Base-by-base conservation (phyloP, 108 stramenopile genomes). In the Cylindrotheca fusiformis region DNA sequence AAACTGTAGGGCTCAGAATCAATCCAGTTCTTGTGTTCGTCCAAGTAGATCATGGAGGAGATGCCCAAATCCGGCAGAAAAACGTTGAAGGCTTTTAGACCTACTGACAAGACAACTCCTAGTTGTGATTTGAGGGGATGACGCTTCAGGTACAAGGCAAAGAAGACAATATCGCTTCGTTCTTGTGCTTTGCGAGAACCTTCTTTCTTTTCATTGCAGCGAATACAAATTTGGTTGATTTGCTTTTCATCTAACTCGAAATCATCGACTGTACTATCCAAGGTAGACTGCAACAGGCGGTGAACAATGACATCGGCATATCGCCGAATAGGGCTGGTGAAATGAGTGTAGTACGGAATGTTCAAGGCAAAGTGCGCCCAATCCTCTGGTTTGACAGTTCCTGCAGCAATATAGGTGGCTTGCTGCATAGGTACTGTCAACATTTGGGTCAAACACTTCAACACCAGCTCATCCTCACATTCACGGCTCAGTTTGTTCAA, bases 301-400 rank as follows among this genome's bases (percentile, higher is more conserved):
- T 97, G 97, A 10, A 95, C 98, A 57, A 97, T 80, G 4, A 97
- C 90, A 74, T 99, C 98, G 0, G 98, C 90, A 67, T 99, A 99
- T 36, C 97, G 82, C 2, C 97, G 80, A 64, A 97, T 97, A 2
- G 97, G 98, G 32, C 79, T 82, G 24, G 97, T 97, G 67, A 99
- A 99, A 68, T 99, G 98, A 1, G 98, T 99, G 71, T 99, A 99
- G 77, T 94, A 96, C 0, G 97, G 97, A 53, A 99, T 99, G 67
- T 95, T 93, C 51, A 99, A 72, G 3, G 96, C 98, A 69, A 91
- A 96, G 71, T 96, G 95, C 6, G 80, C 55, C 93, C 95, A 95
- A 1, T 72, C 78, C 24, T 63, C 63, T 23, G 79, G 69, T 20
- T 60, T 59, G 4, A 86, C 6, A 21, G 64, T 64, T 26, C 96